Conservation (phyloP, 148 eudicot genomes). For the Rhododendron henanense region DNA sequence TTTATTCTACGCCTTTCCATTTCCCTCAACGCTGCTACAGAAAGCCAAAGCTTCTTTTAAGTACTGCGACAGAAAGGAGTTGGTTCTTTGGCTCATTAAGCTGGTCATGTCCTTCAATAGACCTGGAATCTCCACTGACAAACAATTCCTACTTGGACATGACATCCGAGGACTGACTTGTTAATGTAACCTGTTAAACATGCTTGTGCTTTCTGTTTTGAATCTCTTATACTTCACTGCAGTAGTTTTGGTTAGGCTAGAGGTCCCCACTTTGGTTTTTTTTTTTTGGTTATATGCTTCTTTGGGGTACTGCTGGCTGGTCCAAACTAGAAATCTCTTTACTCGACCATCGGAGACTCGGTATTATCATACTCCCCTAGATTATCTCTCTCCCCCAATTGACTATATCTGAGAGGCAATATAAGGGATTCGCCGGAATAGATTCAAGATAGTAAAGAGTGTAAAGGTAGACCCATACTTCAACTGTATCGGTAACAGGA, state of each 20-base stretch:
- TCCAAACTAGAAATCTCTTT: background rate
- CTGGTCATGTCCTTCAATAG: background rate
- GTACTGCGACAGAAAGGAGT: background rate
- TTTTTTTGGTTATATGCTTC: background rate
- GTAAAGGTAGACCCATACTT: background rate
- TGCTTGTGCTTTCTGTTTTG: background rate
- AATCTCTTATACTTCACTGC: background rate
- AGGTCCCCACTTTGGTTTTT: background rate
- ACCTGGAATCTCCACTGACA: background rate
- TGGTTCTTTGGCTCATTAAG: background rate
- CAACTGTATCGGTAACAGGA: background rate
- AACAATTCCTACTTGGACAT: background rate
- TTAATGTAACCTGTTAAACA: background rate
- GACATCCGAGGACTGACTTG: background rate
- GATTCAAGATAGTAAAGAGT: background rate
- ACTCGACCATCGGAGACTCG: background rate
- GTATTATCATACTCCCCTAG: background rate
- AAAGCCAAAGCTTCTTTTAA: background rate
- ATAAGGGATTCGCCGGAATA: background rate
- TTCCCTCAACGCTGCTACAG: background rate
- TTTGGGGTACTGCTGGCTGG: background rate
- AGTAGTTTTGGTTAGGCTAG: background rate
- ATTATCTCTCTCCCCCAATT: background rate
- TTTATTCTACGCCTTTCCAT: background rate
- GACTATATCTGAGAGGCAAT: background rate